phyloP scores from a whole-genome alignment of 306 rosid species.

The Dryas alaskensis region DNA sequence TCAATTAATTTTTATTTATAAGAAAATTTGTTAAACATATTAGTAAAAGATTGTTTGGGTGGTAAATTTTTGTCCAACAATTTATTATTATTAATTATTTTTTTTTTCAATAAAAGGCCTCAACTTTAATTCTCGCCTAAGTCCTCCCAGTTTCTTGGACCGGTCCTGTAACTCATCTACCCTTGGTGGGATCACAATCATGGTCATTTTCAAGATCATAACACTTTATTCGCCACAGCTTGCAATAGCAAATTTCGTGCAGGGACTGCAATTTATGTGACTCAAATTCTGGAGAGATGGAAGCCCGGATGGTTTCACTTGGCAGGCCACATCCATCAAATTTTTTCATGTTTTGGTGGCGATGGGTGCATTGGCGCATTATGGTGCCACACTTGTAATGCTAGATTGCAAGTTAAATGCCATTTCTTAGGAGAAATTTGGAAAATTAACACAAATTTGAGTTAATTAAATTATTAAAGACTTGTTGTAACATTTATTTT shows the following conservation, averaged over 20 bases:
- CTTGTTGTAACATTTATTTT: too few species aligned
- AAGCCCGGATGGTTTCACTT: constrained; percentile 84
- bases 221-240: constrained; percentile 67
- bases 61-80: too few species aligned
- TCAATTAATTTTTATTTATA: too few species aligned
- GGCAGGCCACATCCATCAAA: constrained; percentile 93
- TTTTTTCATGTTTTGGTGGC: constrained; percentile 82
- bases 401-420: constrained; percentile 40
- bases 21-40: too few species aligned
- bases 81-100: too few species aligned
- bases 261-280: constrained; percentile 69
- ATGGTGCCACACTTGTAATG: constrained; percentile 70
- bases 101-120: too few species aligned
- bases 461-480: too few species aligned
- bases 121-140: too few species aligned
- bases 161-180: constrained; percentile 52
- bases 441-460: too few species aligned
- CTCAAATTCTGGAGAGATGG: constrained; percentile 83
- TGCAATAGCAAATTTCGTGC: constrained; percentile 51
- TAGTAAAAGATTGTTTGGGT: too few species aligned
- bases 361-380: constrained; percentile 82
- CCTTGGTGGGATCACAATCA: constrained; percentile 70
- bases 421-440: too few species aligned
- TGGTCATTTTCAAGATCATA: constrained; percentile 69
- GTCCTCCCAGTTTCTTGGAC: too few species aligned